Evolutionary conservation across 1,284 basidiomycete genomes (phyloP).

Genomic region (Cutaneotrichosporon curvatum): DNA sequence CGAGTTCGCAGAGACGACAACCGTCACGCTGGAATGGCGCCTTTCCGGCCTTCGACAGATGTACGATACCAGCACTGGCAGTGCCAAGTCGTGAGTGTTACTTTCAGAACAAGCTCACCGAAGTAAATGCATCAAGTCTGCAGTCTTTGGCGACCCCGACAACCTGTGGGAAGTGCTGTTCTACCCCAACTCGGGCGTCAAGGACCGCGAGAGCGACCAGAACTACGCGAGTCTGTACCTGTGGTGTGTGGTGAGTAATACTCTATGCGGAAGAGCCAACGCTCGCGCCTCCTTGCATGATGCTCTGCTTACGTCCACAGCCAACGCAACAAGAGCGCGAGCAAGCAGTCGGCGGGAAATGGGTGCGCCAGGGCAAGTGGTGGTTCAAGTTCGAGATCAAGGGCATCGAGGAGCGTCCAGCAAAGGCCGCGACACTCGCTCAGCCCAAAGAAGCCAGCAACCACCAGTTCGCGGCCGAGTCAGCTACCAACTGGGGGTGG

Average conservation of each 20-base stretch:
- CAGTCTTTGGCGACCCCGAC: constrained; percentile 45
- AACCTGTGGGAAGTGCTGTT: constrained; percentile 59
- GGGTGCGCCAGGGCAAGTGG: constrained; percentile 73
- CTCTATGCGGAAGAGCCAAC: not conserved
- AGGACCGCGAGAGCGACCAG: constrained; percentile 33
- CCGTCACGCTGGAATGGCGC: constrained; percentile 68
- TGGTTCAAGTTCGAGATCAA: constrained; percentile 77
- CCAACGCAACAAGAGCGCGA: constrained; percentile 71
- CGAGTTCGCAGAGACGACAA: constrained; percentile 53
- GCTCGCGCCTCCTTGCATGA: not conserved
- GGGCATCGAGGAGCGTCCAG: constrained; percentile 43
- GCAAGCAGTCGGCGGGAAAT: constrained; percentile 58
- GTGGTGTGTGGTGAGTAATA: constrained; percentile 61
- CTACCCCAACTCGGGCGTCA: constrained; percentile 68
- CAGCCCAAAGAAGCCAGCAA: constrained; percentile 70
- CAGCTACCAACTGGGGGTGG: constrained; percentile 73
- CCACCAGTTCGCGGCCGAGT: constrained; percentile 74
- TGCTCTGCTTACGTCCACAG: constrained; percentile 4
- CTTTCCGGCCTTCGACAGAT: constrained; percentile 59
- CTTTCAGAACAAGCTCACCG: not conserved
- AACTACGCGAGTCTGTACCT: constrained; percentile 66
- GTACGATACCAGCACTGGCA: constrained; percentile 58
- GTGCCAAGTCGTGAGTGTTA: constrained; percentile 39
- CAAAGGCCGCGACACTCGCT: constrained; percentile 26
- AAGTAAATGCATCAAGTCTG: constrained; percentile 47